Evolutionary conservation across 352 stramenopile species (phyloP), one percentile per base, ranked within the genome.

Genomic region (Phytophthora fragariaefolia): DNA sequence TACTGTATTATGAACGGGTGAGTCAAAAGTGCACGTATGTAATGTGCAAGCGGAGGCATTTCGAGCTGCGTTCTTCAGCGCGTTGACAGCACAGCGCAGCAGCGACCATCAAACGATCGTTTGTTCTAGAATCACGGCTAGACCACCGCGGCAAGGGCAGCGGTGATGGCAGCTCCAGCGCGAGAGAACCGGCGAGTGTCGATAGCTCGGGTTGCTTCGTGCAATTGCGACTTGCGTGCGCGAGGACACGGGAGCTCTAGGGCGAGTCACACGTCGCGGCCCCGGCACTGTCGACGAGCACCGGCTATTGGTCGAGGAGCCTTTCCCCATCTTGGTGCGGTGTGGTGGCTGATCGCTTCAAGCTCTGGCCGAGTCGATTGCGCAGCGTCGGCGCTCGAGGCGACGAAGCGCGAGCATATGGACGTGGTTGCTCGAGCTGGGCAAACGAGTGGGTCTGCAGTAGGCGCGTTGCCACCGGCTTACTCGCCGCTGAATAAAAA

Each of bases 191-290:
- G 34, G 28, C 40, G 10, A 8, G 7, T 23, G n/a, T 23, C 5
- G 12, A n/a, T n/a, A n/a, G 30, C 38, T 23, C 46, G 38, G 47
- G 43, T 30, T 59, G 57, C 45, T 62, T 72, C 57, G 68, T 72
- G 42, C 34, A 38, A 59, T 73, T 69, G 68, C 40, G 38, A 51
- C 63, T 69, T 69, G 63, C 68, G 68, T 72, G 68, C 68, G 51
- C 71, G 56, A 75, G 57, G 71, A 68, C 54, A 66, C 54, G 36
- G 49, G 45, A 67, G 32, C 60, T 52, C 42, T 38, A 43, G 46
- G 26, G 36, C 42, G 36, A 72, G 62, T 63, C 62, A 68, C 61
- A 68, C 43, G 32, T 46, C 36, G 17, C n/a, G 27, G 53, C 28
- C 24, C 20, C 45, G 55, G 15, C 51, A 49, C 38, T 54, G 32